These are phyloP conservation scores for Chrysochromulina parva DNA, from an alignment of 78 protist genomes.

Conservation along the genomic window DNA sequence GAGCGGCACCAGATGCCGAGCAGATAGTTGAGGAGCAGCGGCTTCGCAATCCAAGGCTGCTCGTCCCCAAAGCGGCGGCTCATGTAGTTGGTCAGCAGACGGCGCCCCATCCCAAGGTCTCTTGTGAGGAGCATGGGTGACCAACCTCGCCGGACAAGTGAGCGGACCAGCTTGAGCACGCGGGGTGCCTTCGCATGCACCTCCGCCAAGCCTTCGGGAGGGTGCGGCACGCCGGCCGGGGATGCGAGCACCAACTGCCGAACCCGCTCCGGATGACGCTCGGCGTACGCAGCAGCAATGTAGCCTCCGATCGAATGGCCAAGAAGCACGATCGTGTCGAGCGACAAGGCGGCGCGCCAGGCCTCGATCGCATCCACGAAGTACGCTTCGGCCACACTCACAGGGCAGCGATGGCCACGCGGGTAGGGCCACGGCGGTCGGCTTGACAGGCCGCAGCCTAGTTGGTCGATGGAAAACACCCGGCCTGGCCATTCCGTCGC, in stretches of 20 bases:
- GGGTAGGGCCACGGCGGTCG: not conserved
- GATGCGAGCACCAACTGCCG: not conserved
- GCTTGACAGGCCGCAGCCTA: not conserved
- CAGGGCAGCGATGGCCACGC: not conserved
- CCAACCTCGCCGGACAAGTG: too few species aligned
- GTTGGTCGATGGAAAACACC: not conserved
- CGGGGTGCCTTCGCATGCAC: not conserved
- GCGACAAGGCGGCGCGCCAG: not conserved
- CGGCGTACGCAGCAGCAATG: not conserved
- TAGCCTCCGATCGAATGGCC: not conserved
- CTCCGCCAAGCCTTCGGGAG: not conserved
- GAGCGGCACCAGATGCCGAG: too few species aligned
- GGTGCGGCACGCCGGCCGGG: not conserved
- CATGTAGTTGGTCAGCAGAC: too few species aligned
- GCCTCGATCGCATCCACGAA: not conserved
- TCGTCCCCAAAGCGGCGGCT: too few species aligned
- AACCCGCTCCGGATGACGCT: not conserved
- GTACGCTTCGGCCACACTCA: not conserved
- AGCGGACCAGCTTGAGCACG: too few species aligned
- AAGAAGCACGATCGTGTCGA: not conserved
- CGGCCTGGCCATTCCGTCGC: not conserved
- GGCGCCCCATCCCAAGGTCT: too few species aligned
- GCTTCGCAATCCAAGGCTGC: too few species aligned
- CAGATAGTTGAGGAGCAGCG: too few species aligned
- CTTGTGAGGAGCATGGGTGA: too few species aligned